Conservation (phyloP, 805 yeast species). For the Wickerhamiella sorbophila region DNA sequence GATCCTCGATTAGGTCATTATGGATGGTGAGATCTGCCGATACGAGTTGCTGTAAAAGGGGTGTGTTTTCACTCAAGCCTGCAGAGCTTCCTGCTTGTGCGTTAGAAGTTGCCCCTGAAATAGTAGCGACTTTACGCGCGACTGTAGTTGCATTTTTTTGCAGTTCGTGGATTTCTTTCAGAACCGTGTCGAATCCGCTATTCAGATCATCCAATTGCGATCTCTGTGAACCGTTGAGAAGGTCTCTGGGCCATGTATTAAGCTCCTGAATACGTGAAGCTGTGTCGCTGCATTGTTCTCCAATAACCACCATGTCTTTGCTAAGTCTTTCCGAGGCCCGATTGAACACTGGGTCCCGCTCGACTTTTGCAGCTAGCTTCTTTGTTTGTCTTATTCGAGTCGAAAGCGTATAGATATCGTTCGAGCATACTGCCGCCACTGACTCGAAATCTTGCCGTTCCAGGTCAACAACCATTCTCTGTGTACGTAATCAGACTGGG, state of each 20-base stretch:
- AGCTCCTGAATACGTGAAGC: conserved; percentile 3
- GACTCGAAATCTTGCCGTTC: background rate
- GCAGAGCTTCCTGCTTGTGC: background rate
- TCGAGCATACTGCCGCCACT: background rate
- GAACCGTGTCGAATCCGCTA: conserved; percentile 7
- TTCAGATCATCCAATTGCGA: conserved; percentile 9
- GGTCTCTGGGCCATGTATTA: conserved; percentile 5
- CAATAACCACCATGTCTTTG: conserved; percentile 7
- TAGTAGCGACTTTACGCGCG: background rate
- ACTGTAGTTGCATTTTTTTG: background rate
- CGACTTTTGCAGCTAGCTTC: background rate
- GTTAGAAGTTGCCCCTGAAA: background rate
- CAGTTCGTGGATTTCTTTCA: conserved; percentile 4
- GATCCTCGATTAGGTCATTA: conserved; percentile 38
- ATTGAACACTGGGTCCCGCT: background rate
- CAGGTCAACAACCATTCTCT: background rate
- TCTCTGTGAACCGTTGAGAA: conserved; percentile 1
- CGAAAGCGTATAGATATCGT: background rate
- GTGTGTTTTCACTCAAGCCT: background rate
- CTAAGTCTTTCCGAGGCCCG: conserved; percentile 6
- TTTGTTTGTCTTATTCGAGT: background rate
- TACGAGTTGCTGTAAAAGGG: conserved; percentile 21
- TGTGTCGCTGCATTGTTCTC: conserved; percentile 8
- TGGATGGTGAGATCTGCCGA: conserved; percentile 22
- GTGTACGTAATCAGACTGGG: too few species aligned